Evolutionary conservation across 257 asterid species (phyloP).

Genomic region (Echites panduratus): DNA sequence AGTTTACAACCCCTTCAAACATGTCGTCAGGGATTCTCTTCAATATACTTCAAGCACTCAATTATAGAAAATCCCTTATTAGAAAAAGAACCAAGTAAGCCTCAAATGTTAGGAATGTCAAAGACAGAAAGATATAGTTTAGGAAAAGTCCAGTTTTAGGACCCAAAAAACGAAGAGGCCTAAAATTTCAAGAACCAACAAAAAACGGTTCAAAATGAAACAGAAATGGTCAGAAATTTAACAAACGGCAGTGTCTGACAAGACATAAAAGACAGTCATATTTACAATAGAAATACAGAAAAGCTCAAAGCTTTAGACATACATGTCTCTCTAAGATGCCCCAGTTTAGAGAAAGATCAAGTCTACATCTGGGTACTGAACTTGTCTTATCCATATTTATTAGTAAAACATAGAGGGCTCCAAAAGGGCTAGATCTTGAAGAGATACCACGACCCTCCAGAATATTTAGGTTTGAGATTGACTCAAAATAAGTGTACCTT

Average conservation of each 20-base stretch:
- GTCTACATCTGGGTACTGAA: slow-evolving; percentile 38
- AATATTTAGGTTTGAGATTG: background rate
- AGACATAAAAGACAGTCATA: slow-evolving; percentile 10
- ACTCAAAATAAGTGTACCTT: background rate
- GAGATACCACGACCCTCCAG: background rate
- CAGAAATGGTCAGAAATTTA: background rate
- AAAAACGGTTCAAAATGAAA: slow-evolving; percentile 10
- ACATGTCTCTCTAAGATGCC: slow-evolving; percentile 21
- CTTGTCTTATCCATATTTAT: slow-evolving; percentile 19
- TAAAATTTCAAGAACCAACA: slow-evolving; percentile 28
- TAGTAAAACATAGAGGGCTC: slow-evolving; percentile 3
- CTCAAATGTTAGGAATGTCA: background rate
- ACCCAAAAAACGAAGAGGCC: slow-evolving; percentile 1
- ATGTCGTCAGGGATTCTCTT: background rate
- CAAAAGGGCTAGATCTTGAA: slow-evolving; percentile 36
- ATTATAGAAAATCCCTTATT: background rate
- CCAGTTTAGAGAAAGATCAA: slow-evolving; percentile 22
- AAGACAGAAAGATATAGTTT: background rate
- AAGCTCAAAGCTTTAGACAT: slow-evolving; percentile 12
- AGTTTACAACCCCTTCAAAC: background rate
- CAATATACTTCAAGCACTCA: background rate
- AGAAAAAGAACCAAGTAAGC: background rate
- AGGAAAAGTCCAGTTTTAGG: background rate
- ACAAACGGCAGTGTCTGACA: slow-evolving; percentile 12
- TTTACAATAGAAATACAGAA: background rate